Evolutionary conservation across 352 stramenopile genomes (phyloP).

Genomic region (Thraustochytrium sp.): DNA sequence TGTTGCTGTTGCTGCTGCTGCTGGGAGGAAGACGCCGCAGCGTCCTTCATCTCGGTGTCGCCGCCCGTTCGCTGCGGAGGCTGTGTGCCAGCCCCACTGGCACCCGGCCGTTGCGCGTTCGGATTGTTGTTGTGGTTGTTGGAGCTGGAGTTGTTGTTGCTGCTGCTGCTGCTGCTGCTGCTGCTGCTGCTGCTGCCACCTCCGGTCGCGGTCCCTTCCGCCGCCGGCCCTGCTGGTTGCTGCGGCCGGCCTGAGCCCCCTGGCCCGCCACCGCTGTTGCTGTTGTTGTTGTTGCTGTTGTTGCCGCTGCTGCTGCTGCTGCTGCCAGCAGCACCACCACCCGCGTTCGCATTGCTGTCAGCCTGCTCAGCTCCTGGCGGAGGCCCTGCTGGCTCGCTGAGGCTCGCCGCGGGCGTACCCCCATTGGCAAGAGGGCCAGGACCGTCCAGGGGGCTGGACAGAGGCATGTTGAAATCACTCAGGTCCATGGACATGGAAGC

Average conservation of each 20-base stretch:
- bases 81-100: not conserved
- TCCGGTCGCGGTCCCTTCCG: not conserved
- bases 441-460: too few species aligned
- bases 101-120: not conserved
- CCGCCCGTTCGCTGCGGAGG: not conserved
- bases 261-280: not conserved
- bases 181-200: not conserved
- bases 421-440: too few species aligned
- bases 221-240: not conserved
- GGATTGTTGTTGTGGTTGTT: not conserved
- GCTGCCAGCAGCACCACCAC: not conserved
- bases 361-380: too few species aligned
- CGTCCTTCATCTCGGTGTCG: not conserved
- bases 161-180: not conserved
- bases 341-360: too few species aligned
- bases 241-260: not conserved
- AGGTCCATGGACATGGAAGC: too few species aligned
- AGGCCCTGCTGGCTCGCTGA: too few species aligned
- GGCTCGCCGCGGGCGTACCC: too few species aligned
- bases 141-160: not conserved
- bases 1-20: not conserved
- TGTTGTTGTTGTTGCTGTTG: not conserved
- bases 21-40: not conserved
- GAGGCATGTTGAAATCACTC: too few species aligned
- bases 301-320: not conserved